These are phyloP conservation scores for Sungouiella thailandica DNA, from an alignment of 805 yeast species.

Conservation along the genomic window DNA sequence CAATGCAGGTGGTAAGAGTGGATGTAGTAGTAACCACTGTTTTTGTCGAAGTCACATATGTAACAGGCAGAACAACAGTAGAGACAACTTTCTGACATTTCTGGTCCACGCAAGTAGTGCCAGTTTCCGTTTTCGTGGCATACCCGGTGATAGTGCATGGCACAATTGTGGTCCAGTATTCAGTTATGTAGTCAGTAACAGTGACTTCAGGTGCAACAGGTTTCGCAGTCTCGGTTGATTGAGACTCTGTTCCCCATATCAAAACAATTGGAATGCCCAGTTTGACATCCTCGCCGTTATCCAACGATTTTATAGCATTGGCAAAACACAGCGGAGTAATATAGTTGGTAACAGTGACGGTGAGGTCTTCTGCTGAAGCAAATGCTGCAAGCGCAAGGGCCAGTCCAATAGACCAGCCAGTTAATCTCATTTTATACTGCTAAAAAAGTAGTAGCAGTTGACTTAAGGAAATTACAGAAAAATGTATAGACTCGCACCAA, in stretches of 20 bases:
- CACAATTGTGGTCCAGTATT: neutral
- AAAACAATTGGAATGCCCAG: constrained; percentile 29
- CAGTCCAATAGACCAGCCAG: too few species aligned
- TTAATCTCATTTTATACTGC: too few species aligned
- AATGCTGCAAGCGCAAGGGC: neutral
- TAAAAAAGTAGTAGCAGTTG: too few species aligned
- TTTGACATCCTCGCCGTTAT: constrained; percentile 14
- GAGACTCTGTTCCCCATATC: constrained; percentile 16
- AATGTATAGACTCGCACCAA: too few species aligned
- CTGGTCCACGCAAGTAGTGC: neutral
- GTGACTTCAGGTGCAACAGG: neutral
- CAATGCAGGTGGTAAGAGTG: neutral
- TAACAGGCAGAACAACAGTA: neutral
- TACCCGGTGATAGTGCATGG: neutral
- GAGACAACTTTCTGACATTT: neutral
- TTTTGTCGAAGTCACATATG: neutral
- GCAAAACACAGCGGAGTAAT: constrained; percentile 21
- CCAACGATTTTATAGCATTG: constrained; percentile 13
- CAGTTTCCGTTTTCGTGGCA: neutral
- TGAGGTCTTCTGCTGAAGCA: constrained; percentile 14
- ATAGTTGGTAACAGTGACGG: constrained; percentile 24
- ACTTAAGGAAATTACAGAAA: too few species aligned
- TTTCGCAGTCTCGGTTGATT: neutral
- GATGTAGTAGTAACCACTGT: neutral
- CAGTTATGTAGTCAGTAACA: neutral